Percentiles rank a stretch among this genome's conserved stretches.
These are phyloP conservation scores for Fulvia fulva DNA, from an alignment of 2,329 filamentous ascomycete genomes.

Conservation along the genomic window DNA sequence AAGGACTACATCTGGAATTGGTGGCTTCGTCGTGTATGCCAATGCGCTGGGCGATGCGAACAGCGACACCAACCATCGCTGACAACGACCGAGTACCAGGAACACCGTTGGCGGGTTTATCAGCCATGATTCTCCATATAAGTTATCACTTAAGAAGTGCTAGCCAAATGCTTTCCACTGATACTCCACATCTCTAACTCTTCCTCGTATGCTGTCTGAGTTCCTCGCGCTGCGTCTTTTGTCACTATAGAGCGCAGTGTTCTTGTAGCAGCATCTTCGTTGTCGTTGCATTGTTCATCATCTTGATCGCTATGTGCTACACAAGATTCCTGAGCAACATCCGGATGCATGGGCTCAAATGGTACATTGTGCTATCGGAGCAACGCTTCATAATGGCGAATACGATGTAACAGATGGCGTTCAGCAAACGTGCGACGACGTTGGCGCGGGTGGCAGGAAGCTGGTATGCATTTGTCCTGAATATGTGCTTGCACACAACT, in stretches of 20 bases:
- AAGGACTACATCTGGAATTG: slow-evolving; percentile 6
- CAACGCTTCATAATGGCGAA: slow-evolving; percentile 64
- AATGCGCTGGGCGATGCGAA: slow-evolving; percentile 18
- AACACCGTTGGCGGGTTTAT: background rate
- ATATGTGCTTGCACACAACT: slow-evolving; percentile 51
- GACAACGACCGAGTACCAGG: slow-evolving; percentile 6
- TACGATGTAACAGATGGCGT: slow-evolving; percentile 64
- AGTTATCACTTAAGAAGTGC: too few species aligned
- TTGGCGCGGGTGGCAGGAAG: slow-evolving; percentile 56
- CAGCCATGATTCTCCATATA: too few species aligned
- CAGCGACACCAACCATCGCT: slow-evolving; percentile 16
- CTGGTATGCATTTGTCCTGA: slow-evolving; percentile 1
- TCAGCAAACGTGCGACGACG: slow-evolving; percentile 55
- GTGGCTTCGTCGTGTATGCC: slow-evolving; percentile 15
- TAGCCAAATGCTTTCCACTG: too few species aligned
- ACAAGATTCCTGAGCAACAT: too few species aligned
- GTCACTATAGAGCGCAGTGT: too few species aligned
- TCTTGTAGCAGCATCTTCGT: too few species aligned
- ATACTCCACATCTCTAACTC: slow-evolving; percentile 11
- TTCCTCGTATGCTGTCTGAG: slow-evolving; percentile 17
- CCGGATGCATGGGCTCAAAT: slow-evolving; percentile 61
- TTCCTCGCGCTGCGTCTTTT: too few species aligned
- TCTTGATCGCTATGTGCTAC: too few species aligned
- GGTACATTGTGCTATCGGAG: slow-evolving; percentile 62
- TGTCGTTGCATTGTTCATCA: too few species aligned